Evolutionary conservation across 345 rosid genomes (phyloP).

Genomic region (Populus simonii): DNA sequence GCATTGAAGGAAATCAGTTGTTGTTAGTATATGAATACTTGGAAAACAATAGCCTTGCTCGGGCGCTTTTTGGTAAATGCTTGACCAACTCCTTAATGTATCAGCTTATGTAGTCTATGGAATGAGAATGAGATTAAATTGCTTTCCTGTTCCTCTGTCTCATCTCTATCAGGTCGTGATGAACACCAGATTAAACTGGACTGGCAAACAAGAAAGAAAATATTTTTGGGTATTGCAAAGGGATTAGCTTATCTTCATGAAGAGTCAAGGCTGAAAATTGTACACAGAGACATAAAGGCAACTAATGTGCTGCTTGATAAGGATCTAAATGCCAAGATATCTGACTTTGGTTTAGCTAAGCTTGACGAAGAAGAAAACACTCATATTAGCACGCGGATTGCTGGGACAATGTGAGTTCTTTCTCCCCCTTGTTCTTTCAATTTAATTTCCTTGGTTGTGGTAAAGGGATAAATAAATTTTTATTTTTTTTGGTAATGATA

Average conservation of each 20-base stretch:
- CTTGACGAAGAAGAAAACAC: conserved; percentile 75
- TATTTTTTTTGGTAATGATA: not conserved
- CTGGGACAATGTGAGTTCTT: conserved; percentile 59
- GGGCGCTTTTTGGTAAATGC: conserved; percentile 55
- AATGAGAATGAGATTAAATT: not conserved
- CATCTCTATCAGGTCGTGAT: conserved; percentile 32
- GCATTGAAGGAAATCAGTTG: conserved; percentile 64
- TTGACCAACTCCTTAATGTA: not conserved
- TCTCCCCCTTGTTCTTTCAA: not conserved
- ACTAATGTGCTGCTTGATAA: conserved; percentile 66
- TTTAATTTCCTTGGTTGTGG: not conserved
- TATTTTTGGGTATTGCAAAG: conserved; percentile 48
- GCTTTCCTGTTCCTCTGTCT: not conserved
- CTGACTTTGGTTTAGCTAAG: conserved; percentile 70
- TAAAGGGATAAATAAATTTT: not conserved
- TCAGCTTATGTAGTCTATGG: not conserved
- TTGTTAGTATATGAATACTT: conserved; percentile 58
- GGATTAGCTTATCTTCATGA: conserved; percentile 66
- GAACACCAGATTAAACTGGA: conserved; percentile 46
- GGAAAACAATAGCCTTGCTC: conserved; percentile 65
- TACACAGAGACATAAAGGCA: conserved; percentile 71
- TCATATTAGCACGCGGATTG: conserved; percentile 67
- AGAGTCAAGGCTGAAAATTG: conserved; percentile 69
- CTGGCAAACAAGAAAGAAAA: conserved; percentile 55
- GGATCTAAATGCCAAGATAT: conserved; percentile 62